A percentile compares a stretch with the other conserved stretches of the same genome.
phyloP scores from a whole-genome alignment of 2,329 filamentous ascomycete species.

The Claviceps quebecensis region DNA sequence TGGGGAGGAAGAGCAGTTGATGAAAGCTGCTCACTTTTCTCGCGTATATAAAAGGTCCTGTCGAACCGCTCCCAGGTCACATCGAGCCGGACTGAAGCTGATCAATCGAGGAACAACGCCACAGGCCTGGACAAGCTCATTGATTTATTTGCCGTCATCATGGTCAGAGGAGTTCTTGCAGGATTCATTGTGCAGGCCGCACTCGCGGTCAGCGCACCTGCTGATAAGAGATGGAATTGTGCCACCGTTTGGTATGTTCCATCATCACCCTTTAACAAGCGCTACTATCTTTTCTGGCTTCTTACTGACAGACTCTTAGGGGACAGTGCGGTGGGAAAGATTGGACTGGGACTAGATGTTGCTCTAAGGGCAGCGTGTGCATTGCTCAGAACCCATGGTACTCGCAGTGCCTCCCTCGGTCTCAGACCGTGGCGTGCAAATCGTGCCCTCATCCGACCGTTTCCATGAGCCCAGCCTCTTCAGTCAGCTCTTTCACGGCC shows the following conservation, averaged over 20 bases:
- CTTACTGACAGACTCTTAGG: conserved; percentile 6
- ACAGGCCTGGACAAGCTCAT: not conserved
- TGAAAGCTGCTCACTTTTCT: not conserved
- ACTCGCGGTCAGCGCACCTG: conserved; percentile 25
- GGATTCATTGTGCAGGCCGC: conserved; percentile 6
- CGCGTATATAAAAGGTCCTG: not conserved
- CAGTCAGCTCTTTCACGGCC: not conserved
- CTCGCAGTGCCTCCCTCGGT: conserved; percentile 20
- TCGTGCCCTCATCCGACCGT: conserved; percentile 11
- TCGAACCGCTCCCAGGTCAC: not conserved
- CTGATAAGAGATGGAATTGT: conserved; percentile 24
- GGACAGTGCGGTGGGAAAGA: conserved; percentile 32
- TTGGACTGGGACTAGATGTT: conserved; percentile 31
- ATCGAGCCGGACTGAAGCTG: not conserved
- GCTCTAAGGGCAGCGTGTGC: conserved; percentile 24
- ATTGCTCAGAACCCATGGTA: conserved; percentile 21
- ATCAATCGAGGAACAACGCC: not conserved
- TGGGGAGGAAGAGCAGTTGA: not conserved
- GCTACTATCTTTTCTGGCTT: not conserved
- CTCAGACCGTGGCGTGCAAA: conserved; percentile 5
- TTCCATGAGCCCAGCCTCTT: conserved; percentile 30
- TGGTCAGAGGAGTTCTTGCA: not conserved
- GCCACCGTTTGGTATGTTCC: conserved; percentile 17
- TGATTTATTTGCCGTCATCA: not conserved
- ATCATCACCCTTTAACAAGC: conserved; percentile 6